phyloP scores from a whole-genome alignment of 139 green algal species.

The Raphidocelis subcapitata region DNA sequence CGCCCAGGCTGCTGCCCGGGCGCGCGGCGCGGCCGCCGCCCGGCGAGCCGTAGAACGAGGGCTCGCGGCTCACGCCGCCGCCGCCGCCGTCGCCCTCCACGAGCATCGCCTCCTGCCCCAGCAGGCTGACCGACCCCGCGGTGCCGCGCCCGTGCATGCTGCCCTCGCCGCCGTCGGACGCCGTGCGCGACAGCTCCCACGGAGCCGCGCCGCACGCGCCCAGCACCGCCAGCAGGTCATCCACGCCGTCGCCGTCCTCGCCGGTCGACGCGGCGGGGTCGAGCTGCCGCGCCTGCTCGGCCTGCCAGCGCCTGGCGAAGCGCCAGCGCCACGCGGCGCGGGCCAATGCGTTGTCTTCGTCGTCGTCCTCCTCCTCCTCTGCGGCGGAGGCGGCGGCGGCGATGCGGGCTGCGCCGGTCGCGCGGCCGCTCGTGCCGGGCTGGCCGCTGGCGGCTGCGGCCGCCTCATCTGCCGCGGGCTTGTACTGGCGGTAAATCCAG shows the following conservation, averaged over 20 bases:
- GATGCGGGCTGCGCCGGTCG: too few species aligned
- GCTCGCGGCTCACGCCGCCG: neutral
- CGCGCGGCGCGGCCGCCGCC: neutral
- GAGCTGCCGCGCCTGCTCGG: slow-evolving; percentile 39
- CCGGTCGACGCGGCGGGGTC: neutral
- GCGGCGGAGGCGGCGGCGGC: too few species aligned
- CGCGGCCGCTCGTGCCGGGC: too few species aligned
- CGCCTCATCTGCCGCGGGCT: too few species aligned
- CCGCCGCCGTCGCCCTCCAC: slow-evolving; percentile 1
- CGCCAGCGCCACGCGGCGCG: slow-evolving; percentile 53
- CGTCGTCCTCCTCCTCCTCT: neutral
- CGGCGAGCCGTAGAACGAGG: neutral
- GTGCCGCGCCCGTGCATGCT: neutral
- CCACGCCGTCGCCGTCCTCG: slow-evolving; percentile 29
- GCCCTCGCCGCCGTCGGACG: neutral
- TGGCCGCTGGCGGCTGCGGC: too few species aligned
- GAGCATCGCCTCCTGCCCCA: slow-evolving; percentile 17
- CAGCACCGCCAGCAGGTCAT: slow-evolving; percentile 48
- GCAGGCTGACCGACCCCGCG: slow-evolving; percentile 27
- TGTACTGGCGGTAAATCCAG: neutral
- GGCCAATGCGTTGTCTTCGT: slow-evolving; percentile 28
- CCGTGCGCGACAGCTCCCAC: slow-evolving; percentile 4
- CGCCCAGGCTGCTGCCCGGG: neutral
- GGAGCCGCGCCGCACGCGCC: slow-evolving; percentile 31
- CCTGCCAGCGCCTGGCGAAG: slow-evolving; percentile 50